Conservation (phyloP, 768 basidiomycete species). For the Trametes coccinea region DNA sequence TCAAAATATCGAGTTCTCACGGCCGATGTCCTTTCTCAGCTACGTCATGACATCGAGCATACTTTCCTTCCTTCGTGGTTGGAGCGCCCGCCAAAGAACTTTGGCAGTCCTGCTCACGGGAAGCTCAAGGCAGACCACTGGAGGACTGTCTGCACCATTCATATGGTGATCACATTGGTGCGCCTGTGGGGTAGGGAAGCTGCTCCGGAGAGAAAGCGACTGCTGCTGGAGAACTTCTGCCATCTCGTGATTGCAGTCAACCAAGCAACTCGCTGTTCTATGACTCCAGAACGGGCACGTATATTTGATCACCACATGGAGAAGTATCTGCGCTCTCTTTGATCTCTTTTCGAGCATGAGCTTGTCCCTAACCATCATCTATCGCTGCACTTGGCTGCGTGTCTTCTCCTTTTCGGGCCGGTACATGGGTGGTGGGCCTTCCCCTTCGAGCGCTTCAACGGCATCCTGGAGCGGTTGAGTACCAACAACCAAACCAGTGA, state of each 20-base stretch:
- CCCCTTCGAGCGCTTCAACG: constrained; percentile 36
- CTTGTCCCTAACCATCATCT: constrained; percentile 36
- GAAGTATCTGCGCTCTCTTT: constrained; percentile 25
- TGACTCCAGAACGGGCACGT: constrained; percentile 6
- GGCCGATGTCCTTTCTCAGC: too few species aligned
- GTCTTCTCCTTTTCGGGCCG: constrained; percentile 34
- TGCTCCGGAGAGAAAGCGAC: constrained; percentile 13
- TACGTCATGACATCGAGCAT: not conserved
- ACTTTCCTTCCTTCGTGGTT: constrained; percentile 35
- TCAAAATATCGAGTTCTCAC: not conserved
- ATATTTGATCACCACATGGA: constrained; percentile 6
- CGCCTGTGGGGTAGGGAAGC: constrained; percentile 32
- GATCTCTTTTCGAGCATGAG: constrained; percentile 26
- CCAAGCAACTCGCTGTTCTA: constrained; percentile 21
- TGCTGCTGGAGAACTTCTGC: constrained; percentile 33
- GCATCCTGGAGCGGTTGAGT: constrained; percentile 27
- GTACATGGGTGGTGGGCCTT: constrained; percentile 27
- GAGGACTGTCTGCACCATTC: constrained; percentile 34
- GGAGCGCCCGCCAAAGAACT: constrained; percentile 31
- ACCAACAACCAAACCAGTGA: constrained; percentile 21
- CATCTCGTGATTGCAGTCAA: constrained; percentile 27
- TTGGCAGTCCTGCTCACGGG: constrained; percentile 34
- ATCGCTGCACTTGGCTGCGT: constrained; percentile 33
- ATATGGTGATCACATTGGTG: constrained; percentile 37
- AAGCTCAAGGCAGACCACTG: constrained; percentile 41